Evolutionary conservation across 2,329 filamentous ascomycete species (phyloP).

Genomic region (Arachnomyces sp.): DNA sequence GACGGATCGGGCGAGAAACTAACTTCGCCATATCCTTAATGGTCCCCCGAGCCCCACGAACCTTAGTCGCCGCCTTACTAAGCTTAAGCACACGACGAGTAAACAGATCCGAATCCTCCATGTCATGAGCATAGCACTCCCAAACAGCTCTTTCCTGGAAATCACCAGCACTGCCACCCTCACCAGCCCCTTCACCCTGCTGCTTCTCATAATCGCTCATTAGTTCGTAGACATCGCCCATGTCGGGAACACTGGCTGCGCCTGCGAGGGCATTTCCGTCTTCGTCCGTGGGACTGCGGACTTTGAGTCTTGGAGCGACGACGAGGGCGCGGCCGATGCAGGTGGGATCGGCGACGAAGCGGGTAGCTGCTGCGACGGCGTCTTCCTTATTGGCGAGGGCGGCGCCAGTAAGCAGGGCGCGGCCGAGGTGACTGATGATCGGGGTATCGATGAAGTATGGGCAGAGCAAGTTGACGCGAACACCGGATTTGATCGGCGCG

Average conservation of each 20-base stretch:
- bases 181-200: slow-evolving; percentile 10
- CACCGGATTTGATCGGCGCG: slow-evolving; percentile 39
- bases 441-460: slow-evolving; percentile 60
- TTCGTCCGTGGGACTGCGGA: slow-evolving; percentile 23
- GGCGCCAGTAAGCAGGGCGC: slow-evolving; percentile 49
- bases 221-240: slow-evolving; percentile 9
- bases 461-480: slow-evolving; percentile 58
- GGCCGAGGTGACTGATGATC: slow-evolving; percentile 42
- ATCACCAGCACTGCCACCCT: slow-evolving; percentile 11
- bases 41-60: background rate
- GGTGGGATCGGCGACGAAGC: slow-evolving; percentile 51
- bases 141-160: slow-evolving; percentile 43
- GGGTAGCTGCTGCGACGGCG: slow-evolving; percentile 56
- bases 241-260: slow-evolving; percentile 12
- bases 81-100: slow-evolving; percentile 45
- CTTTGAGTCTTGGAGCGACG: slow-evolving; percentile 48
- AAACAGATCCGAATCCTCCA: slow-evolving; percentile 49
- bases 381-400: slow-evolving; percentile 47
- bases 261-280: slow-evolving; percentile 18
- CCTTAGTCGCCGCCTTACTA: slow-evolving; percentile 39
- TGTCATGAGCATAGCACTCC: slow-evolving; percentile 55
- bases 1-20: background rate
- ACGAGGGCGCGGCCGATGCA: slow-evolving; percentile 51
- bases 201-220: slow-evolving; percentile 4
- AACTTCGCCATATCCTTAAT: background rate